Evolutionary conservation across 768 basidiomycete genomes (phyloP).

Genomic region (Termitomyces sp.): DNA sequence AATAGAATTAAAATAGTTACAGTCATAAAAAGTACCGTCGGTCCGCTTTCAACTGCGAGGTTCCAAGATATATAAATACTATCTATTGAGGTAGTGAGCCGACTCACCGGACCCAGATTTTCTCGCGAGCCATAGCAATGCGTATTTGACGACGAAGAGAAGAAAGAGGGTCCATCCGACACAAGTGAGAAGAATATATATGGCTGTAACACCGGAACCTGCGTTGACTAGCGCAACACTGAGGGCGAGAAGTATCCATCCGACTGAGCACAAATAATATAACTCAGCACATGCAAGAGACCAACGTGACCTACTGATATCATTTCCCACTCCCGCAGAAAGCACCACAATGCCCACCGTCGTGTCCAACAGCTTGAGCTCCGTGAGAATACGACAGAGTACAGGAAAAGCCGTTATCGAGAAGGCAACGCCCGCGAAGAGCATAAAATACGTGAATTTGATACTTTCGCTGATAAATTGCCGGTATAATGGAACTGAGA

Average conservation of each 20-base stretch:
- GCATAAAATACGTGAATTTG: constrained; percentile 85
- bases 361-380: constrained; percentile 87
- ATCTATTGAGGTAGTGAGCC: not conserved
- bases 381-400: constrained; percentile 81
- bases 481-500: constrained; percentile 60
- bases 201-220: constrained; percentile 70
- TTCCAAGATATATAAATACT: not conserved
- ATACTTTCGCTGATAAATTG: constrained; percentile 64
- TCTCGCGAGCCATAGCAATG: constrained; percentile 66
- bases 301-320: constrained; percentile 43
- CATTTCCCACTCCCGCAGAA: constrained; percentile 87
- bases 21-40: constrained; percentile 88
- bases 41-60: constrained; percentile 58
- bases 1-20: constrained; percentile 75
- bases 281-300: not conserved
- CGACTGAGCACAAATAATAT: constrained; percentile 28
- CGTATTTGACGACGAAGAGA: constrained; percentile 56
- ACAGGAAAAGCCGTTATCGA: constrained; percentile 87
- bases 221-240: constrained; percentile 92
- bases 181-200: constrained; percentile 79
- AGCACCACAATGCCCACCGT: constrained; percentile 90
- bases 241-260: constrained; percentile 86
- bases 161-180: constrained; percentile 79
- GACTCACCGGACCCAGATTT: constrained; percentile 65
- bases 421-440: constrained; percentile 91